A percentile compares a stretch with the other conserved stretches of the same genome.
Evolutionary conservation across 1,139 yeast species (phyloP).

Genomic region (Suhomyces anneliseae): DNA sequence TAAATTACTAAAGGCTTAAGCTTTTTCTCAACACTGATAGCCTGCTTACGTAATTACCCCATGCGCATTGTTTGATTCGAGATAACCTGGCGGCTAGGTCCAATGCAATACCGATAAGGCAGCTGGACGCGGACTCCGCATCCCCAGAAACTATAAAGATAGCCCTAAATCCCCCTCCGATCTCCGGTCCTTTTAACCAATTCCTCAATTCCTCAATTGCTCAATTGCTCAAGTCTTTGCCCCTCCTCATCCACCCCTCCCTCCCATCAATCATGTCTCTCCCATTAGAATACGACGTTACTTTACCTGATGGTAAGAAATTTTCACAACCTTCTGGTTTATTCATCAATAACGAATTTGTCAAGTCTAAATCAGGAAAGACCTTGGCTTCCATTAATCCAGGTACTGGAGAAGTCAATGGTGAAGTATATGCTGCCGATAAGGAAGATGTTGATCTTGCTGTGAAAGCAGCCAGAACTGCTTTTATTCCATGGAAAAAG

Average conservation of each 20-base stretch:
- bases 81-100: not conserved
- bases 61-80: not conserved
- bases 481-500: constrained; percentile 60
- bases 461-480: constrained; percentile 68
- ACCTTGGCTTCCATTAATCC: constrained; percentile 65
- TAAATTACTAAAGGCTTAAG: too few relatives aligned
- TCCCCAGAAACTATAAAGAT: not conserved
- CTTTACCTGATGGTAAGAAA: constrained; percentile 55
- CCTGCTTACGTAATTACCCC: not conserved
- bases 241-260: not conserved
- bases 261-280: constrained; percentile 27
- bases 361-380: constrained; percentile 59
- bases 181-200: too few relatives aligned
- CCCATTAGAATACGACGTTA: constrained; percentile 43
- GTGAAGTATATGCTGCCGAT: constrained; percentile 66
- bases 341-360: constrained; percentile 80
- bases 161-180: not conserved
- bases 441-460: constrained; percentile 74
- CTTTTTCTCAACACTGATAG: too few relatives aligned
- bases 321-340: constrained; percentile 72
- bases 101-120: not conserved
- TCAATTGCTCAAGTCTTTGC: not conserved
- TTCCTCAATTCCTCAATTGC: not conserved
- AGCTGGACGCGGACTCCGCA: constrained; percentile 1
- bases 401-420: constrained; percentile 65